Evolutionary conservation across 805 yeast genomes (phyloP).

Genomic region (Starmerella asiatica): DNA sequence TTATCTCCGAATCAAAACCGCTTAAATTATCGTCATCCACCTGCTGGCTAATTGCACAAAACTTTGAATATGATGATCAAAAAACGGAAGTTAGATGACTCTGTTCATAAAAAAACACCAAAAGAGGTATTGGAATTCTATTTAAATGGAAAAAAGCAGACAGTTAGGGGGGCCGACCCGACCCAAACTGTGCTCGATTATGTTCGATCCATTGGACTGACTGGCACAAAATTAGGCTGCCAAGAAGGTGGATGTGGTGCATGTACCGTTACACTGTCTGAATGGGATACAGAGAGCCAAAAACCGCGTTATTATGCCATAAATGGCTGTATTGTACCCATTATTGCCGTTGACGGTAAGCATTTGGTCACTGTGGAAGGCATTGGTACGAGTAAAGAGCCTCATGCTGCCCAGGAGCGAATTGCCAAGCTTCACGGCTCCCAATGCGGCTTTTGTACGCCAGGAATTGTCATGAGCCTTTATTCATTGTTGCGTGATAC

Average conservation of each 20-base stretch:
- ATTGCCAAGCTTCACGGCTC: conserved; percentile 38
- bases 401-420: conserved; percentile 39
- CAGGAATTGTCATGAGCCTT: conserved; percentile 38
- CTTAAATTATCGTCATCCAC: too few relatives aligned
- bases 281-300: conserved; percentile 23
- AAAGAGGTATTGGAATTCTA: conserved; percentile 26
- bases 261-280: conserved; percentile 34
- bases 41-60: too few relatives aligned
- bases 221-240: conserved; percentile 38
- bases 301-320: conserved; percentile 30
- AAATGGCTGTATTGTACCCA: conserved; percentile 37
- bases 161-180: conserved; percentile 32
- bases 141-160: conserved; percentile 31
- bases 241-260: conserved; percentile 43
- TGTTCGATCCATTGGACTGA: conserved; percentile 29
- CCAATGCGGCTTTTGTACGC: conserved; percentile 41
- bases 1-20: too few relatives aligned
- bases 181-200: conserved; percentile 34
- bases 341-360: conserved; percentile 35
- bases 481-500: conserved; percentile 33
- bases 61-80: too few relatives aligned
- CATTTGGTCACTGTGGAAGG: conserved; percentile 39
- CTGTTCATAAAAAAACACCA: background rate
- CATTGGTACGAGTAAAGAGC: conserved; percentile 30
- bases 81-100: too few relatives aligned